Conservation (phyloP, 306 rosid species). For the Prinsepia uniflora region DNA sequence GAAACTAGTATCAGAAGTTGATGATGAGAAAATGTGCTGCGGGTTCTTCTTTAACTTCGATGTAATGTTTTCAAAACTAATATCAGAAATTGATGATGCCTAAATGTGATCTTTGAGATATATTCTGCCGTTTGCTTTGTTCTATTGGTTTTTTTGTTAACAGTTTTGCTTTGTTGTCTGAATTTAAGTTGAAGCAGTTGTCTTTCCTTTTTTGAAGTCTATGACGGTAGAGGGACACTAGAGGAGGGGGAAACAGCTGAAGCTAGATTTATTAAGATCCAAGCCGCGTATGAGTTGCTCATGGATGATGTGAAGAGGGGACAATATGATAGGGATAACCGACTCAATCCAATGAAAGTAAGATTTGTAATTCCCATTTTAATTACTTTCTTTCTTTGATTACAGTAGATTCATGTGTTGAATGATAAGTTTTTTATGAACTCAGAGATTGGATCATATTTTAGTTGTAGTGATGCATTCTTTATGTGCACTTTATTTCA, state of each 20-base stretch:
- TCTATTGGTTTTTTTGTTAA: constrained; percentile 1
- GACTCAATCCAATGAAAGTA: constrained; percentile 91
- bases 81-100: neutral
- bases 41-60: neutral
- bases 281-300: constrained; percentile 94
- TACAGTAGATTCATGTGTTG: neutral
- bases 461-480: constrained; percentile 16
- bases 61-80: neutral
- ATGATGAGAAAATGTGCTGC: neutral
- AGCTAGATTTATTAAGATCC: constrained; percentile 90
- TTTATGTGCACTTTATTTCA: constrained; percentile 33
- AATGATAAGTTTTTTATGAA: neutral
- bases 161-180: neutral
- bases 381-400: constrained; percentile 1
- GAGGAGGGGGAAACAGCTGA: constrained; percentile 97
- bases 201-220: constrained; percentile 39
- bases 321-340: constrained; percentile 75
- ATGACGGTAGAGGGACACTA: constrained; percentile 84
- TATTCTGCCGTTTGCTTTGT: neutral
- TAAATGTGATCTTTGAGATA: neutral
- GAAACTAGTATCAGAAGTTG: neutral
- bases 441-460: neutral
- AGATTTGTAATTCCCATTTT: constrained; percentile 20
- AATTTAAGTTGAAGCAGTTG: constrained; percentile 11
- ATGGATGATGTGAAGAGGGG: constrained; percentile 59